Evolutionary conservation across 1,284 basidiomycete species (phyloP), one percentile per base, ranked within the genome.

Genomic region (Microstroma glucosiphilum): DNA sequence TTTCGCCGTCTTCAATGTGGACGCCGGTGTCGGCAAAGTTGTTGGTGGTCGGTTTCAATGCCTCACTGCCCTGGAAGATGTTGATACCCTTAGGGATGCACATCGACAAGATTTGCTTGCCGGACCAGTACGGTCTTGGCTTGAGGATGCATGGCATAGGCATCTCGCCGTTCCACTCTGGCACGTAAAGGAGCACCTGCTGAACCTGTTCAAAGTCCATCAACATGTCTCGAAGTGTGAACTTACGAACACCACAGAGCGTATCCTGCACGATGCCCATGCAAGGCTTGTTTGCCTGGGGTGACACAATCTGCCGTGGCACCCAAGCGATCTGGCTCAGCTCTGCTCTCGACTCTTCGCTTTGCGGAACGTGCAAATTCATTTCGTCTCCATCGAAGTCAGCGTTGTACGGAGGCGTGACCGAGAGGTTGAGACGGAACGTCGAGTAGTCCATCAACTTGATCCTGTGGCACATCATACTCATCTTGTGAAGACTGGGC

Each of bases 181-280:
- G 91, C 1, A 97, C 87, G 94, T 96, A 98, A 0, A 98, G 86
- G 17, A 99, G 84, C 71, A 98, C 92, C 76, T 98, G 97, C 79
- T 98, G 96, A 2, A 98, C 76, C 60, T 77, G 75, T 7, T 76
- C 71, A 59, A 68, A 78, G 66, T 79, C 76, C 46, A 79, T 63
- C 51, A 79, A 65, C 55, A 69, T 71, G 64, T 98, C 96, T 41
- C 94, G 89, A 12, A 98, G 83, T 0, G 94, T 97, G 77, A 98
- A 92, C 82, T 98, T 98, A 67, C 94, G 89, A 63, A 98, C 87
- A 80, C 96, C 94, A 77, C 93, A 97, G 0, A 98, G 87, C 0
- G 94, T 98, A 80, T 99, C 96, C 80, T 99, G 96, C 40, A 99
- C 96, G 70, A 98, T 98, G 66, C 92, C 96, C 96, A 98, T 98